Evolutionary conservation across 2,329 filamentous ascomycete genomes (phyloP).

Genomic region (Verticillium dahliae): DNA sequence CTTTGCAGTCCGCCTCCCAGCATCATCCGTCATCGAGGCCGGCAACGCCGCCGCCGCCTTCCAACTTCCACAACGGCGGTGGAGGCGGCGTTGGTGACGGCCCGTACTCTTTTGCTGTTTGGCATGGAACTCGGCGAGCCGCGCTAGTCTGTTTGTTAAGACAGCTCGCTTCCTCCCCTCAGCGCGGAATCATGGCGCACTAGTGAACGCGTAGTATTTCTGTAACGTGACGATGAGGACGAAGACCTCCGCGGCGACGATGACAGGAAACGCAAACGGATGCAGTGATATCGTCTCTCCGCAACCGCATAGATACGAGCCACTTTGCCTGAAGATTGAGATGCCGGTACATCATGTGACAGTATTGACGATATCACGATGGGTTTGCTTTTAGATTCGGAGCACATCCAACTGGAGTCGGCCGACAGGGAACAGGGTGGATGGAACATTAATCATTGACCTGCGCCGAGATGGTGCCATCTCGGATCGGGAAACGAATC

Average conservation of each 20-base stretch:
- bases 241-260: constrained; percentile 49
- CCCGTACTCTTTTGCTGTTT: constrained; percentile 43
- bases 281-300: constrained; percentile 30
- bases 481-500: background rate
- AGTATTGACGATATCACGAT: background rate
- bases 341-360: background rate
- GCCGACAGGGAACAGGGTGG: background rate
- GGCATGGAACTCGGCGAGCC: constrained; percentile 48
- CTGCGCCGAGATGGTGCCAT: background rate
- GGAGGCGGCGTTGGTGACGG: constrained; percentile 17
- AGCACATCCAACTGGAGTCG: background rate
- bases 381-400: background rate
- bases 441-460: background rate
- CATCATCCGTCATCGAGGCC: constrained; percentile 41
- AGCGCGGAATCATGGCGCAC: constrained; percentile 55
- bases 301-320: background rate
- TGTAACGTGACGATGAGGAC: constrained; percentile 49
- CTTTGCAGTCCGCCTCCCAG: constrained; percentile 37
- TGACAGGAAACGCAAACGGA: constrained; percentile 55
- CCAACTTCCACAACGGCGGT: constrained; percentile 28
- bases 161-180: constrained; percentile 48
- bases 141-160: constrained; percentile 43
- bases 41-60: constrained; percentile 43
- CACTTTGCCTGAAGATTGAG: background rate
- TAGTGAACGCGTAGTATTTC: too few relatives aligned